Evolutionary conservation across 352 stramenopile genomes (phyloP), one percentile per base, ranked within the genome.

Genomic region (Halophytophthora batemanensis): DNA sequence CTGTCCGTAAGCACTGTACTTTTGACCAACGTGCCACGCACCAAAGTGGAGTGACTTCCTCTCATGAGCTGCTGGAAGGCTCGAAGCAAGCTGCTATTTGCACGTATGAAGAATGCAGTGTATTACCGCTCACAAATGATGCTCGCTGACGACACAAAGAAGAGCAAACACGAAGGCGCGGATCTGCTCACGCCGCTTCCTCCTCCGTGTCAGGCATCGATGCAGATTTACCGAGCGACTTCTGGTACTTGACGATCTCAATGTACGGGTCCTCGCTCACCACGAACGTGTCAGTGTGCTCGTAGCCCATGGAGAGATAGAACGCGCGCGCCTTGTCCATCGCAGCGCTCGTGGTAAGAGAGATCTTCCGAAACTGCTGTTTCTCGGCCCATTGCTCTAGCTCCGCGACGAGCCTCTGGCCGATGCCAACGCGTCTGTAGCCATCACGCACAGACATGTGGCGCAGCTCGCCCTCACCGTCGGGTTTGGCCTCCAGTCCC

Each of bases 211-310:
- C 8, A 44, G 34, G 41, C 19, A 25, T 34, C 13, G 45, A 39
- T 6, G 8, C 36, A 40, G 22, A 31, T 5, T 35, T 37, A 28
- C 17, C 19, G 12, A 66, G 11, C n/a, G 39, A 22, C 39, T 71
- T 71, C 25, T 59, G 58, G 43, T 59, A 65, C 17, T 61, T 19
- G 19, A 64, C 28, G 35, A 50, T 44, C 48, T 71, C 59, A 29
- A 71, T 38, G 38, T 29, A 35, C 7, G 46, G 58, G 4, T 61
- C 51, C 15, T 66, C 52, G 31, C 43, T 53, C 29, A 60, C 50
- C 21, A 66, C 47, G 15, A 61, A 12, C 22, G 41, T 58, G 45
- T 57, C 23, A 10, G 40, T 61, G 14, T 59, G 43, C 1, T 22
- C 55, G 49, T 60, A 61, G 14, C 39, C 59, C 47, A 53, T 21